Conservation (phyloP, 1,284 basidiomycete species). For the Marasmius fiardii region DNA sequence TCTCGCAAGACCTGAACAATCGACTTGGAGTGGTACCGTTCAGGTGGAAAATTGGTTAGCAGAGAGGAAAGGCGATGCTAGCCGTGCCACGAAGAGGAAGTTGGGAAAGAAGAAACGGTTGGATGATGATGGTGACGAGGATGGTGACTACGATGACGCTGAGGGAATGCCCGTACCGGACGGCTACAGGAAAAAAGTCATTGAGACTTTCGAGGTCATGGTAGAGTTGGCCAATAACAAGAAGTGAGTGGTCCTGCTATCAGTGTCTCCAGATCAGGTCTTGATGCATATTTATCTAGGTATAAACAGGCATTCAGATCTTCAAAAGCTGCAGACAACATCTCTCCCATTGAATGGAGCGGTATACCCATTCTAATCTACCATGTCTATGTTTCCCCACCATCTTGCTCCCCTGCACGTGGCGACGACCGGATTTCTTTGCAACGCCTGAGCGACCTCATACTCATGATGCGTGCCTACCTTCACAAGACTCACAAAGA, state of each 20-base stretch:
- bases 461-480: conserved; percentile 46
- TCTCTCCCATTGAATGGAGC: conserved; percentile 65
- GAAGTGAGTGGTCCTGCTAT: conserved; percentile 26
- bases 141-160: background rate
- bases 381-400: background rate
- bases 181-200: conserved; percentile 31
- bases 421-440: conserved; percentile 29
- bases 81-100: background rate
- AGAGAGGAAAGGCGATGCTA: conserved; percentile 12
- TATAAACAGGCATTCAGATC: background rate
- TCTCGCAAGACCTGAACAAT: conserved; percentile 37
- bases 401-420: conserved; percentile 23
- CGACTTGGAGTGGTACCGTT: conserved; percentile 23
- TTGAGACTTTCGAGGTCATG: conserved; percentile 43
- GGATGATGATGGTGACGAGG: background rate
- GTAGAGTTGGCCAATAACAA: conserved; percentile 34
- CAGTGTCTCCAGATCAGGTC: conserved; percentile 20
- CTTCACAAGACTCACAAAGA: conserved; percentile 47
- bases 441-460: conserved; percentile 37
- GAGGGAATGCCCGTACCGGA: conserved; percentile 18
- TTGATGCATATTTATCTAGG: background rate
- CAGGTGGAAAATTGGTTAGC: conserved; percentile 57
- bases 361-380: conserved; percentile 48
- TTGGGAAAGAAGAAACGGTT: background rate
- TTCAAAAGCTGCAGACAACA: conserved; percentile 20